Percentiles rank a stretch among this genome's conserved stretches.
Conservation (phyloP, 1,284 basidiomycete species). For the Papiliotrema nemorosa region DNA sequence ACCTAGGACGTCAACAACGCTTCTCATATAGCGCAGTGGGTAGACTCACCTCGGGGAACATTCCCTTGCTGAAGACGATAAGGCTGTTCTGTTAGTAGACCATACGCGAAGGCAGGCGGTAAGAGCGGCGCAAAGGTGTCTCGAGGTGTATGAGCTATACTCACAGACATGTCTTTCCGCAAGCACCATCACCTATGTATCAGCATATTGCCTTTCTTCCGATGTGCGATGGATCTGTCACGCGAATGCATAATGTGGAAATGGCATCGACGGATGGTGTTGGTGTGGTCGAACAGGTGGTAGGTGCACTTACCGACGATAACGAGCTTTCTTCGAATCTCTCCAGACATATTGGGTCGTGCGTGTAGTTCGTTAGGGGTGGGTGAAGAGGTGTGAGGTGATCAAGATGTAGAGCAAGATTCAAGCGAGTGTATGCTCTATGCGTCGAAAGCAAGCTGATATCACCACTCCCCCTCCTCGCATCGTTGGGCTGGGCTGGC, state of each 20-base stretch:
- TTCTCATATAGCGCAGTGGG: background rate
- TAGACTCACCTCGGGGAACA: constrained; percentile 75
- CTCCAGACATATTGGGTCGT: constrained; percentile 37
- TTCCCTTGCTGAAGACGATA: constrained; percentile 67
- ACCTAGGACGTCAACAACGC: constrained; percentile 55
- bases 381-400: background rate
- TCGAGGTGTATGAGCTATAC: constrained; percentile 8
- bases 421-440: too few relatives aligned
- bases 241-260: background rate
- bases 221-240: background rate
- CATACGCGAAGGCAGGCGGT: too few relatives aligned
- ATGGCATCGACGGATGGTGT: background rate
- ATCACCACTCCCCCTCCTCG: too few relatives aligned
- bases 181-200: constrained; percentile 52
- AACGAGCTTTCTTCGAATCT: constrained; percentile 51
- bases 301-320: constrained; percentile 49
- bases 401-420: background rate
- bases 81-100: too few relatives aligned
- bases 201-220: constrained; percentile 3
- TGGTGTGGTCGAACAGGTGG: background rate
- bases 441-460: too few relatives aligned
- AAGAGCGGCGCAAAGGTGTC: constrained; percentile 2
- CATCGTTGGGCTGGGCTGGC: too few relatives aligned
- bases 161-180: constrained; percentile 57
- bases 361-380: background rate